phyloP scores from a whole-genome alignment of 2,329 filamentous ascomycete species.

The Apiospora aurea region DNA sequence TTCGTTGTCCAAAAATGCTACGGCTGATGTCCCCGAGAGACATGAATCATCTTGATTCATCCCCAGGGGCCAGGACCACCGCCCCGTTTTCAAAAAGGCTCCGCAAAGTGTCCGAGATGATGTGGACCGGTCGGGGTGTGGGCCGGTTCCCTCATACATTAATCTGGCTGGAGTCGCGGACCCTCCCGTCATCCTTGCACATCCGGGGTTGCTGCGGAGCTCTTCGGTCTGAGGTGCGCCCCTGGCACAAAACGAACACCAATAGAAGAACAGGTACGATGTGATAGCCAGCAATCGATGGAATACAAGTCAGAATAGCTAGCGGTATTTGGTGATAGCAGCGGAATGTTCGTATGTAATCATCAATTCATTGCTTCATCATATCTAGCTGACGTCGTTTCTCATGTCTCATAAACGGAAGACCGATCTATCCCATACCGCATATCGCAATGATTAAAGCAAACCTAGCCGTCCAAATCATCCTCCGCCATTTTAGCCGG shows the following conservation, averaged over 20 bases:
- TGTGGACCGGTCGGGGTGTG: background rate
- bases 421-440: background rate
- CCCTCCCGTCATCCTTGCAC: background rate
- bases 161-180: background rate
- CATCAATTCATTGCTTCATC: background rate
- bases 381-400: slow-evolving; percentile 18
- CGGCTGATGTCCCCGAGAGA: background rate
- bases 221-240: background rate
- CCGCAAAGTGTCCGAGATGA: slow-evolving; percentile 15
- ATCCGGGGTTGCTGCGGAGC: background rate
- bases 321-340: too few species aligned
- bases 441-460: background rate
- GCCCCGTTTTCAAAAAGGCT: background rate
- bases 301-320: background rate
- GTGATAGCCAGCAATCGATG: too few species aligned
- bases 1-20: background rate
- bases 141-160: background rate
- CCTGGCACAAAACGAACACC: background rate
- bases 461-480: background rate
- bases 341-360: background rate
- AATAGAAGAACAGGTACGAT: too few species aligned
- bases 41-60: slow-evolving; percentile 8
- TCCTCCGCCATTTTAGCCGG: background rate
- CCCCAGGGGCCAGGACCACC: background rate
- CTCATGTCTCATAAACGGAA: background rate